Evolutionary conservation across 2,329 filamentous ascomycete genomes (phyloP), one percentile per base, ranked within the genome.

Genomic region (Teratosphaeria nubilosa): DNA sequence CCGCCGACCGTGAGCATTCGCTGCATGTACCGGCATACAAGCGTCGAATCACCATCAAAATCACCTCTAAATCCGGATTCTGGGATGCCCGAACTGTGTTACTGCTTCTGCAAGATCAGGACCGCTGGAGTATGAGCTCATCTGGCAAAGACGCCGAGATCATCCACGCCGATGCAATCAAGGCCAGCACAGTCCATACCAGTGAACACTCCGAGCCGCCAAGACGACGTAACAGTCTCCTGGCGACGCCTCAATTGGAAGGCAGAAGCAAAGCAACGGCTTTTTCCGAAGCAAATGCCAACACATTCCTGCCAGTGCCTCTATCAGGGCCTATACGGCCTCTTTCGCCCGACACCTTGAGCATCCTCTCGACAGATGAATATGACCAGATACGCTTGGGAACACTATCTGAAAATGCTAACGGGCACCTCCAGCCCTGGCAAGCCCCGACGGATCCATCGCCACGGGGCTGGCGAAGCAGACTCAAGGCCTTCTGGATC

Each of bases 401-500:
- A 14, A 41, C 54, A 13, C 58, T 50, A 13, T 52, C 27, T 11
- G 48, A 50, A 7, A 34, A 53, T 54, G 56, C 10, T n/a, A 51
- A 9, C 30, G 50, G 20, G 13, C 30, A 25, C 20, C 57, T 5
- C 6, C 41, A 34, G 5, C 51, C 4, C n/a, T n/a, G n/a, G n/a
- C n/a, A n/a, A n/a, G n/a, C n/a, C 41, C 31, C 57, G 7, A 30
- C 48, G 13, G 14, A 52, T 7, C 52, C 30, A 20, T 37, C 54
- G 41, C 55, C 30, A 31, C 41, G 52, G 22, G 62, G 63, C 25
- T 66, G 64, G 63, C 58, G 65, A 55, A 61, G 48, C 24, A 63
- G 50, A 48, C 54, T 69, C 2, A 53, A 58, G 16, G 64, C 67
- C 14, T 77, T 83, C 62, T 90, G 86, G 86, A 62, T 73, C 4